Conservation (phyloP, 2,329 filamentous ascomycete genomes). For the Xylariaceae sp. region DNA sequence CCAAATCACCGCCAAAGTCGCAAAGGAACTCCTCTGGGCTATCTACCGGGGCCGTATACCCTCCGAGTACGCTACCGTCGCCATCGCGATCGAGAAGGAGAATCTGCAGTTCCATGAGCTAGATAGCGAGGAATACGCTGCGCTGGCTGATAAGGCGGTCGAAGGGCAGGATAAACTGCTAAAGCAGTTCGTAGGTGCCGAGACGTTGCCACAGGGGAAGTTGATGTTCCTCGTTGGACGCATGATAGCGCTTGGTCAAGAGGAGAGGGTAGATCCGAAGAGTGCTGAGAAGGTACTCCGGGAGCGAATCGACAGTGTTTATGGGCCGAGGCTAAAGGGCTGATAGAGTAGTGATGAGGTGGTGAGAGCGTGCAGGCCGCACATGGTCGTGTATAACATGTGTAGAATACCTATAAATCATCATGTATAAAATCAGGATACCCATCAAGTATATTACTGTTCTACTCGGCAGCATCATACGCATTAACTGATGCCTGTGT, state of each 20-base stretch:
- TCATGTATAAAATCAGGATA: no score
- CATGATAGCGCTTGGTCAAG: conserved; percentile 52
- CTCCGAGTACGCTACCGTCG: conserved; percentile 35
- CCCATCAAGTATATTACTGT: no score
- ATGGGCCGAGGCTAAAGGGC: conserved; percentile 15
- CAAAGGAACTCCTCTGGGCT: conserved; percentile 54
- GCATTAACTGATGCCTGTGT: no score
- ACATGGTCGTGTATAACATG: background rate
- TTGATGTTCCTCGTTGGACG: conserved; percentile 58
- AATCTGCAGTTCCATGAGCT: conserved; percentile 55
- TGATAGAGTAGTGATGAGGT: background rate
- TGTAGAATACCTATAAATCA: background rate
- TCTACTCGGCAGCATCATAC: no score
- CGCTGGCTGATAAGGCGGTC: conserved; percentile 42
- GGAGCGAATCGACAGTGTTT: conserved; percentile 25
- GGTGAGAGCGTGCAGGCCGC: background rate
- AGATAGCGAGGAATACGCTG: conserved; percentile 42
- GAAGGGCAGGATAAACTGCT: conserved; percentile 45
- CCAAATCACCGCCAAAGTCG: conserved; percentile 53
- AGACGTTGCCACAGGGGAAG: conserved; percentile 52
- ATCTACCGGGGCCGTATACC: conserved; percentile 47
- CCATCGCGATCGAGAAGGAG: conserved; percentile 41
- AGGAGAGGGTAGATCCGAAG: conserved; percentile 52
- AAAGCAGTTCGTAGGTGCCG: conserved; percentile 40
- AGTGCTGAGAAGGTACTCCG: conserved; percentile 47